phyloP scores from a whole-genome alignment of 495 filamentous ascomycete genomes.

The Aspergillus baeticus region DNA sequence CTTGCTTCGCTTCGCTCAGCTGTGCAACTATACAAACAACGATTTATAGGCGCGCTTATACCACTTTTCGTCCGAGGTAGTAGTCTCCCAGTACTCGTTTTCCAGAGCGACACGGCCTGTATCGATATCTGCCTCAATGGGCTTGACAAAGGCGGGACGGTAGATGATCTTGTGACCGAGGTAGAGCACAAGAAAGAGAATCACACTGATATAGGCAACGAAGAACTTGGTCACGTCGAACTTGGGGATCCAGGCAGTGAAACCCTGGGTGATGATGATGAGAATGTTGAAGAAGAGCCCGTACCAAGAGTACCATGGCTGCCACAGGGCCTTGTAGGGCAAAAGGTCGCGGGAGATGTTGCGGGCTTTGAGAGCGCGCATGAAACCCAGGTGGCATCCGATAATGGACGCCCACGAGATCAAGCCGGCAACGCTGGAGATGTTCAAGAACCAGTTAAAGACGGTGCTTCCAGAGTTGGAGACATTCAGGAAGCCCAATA shows the following conservation, averaged over 20 bases:
- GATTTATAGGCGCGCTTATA: constrained; percentile 29
- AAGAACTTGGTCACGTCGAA: constrained; percentile 62
- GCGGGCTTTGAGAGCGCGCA: constrained; percentile 55
- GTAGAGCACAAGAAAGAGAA: constrained; percentile 59
- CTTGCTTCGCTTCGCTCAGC: too few species aligned
- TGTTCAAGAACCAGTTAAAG: constrained; percentile 62
- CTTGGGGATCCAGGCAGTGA: constrained; percentile 60
- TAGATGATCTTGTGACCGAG: constrained; percentile 56
- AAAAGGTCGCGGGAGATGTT: constrained; percentile 56
- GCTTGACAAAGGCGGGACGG: constrained; percentile 39
- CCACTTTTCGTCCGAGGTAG: constrained; percentile 38
- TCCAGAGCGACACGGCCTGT: constrained; percentile 42
- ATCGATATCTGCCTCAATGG: constrained; percentile 48
- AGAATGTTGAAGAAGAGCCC: constrained; percentile 64
- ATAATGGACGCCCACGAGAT: constrained; percentile 64
- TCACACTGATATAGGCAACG: constrained; percentile 60
- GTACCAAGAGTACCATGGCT: constrained; percentile 59
- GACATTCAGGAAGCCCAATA: constrained; percentile 53
- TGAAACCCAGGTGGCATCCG: constrained; percentile 61
- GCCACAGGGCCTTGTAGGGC: constrained; percentile 57
- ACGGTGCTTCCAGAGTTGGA: constrained; percentile 47
- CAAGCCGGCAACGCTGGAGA: constrained; percentile 64
- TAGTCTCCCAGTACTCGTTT: constrained; percentile 46
- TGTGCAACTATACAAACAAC: constrained; percentile 26
- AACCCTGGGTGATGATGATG: constrained; percentile 68